Evolutionary conservation across 2,329 filamentous ascomycete genomes (phyloP), one percentile per base, ranked within the genome.

Genomic region (Aureobasidium vineae): DNA sequence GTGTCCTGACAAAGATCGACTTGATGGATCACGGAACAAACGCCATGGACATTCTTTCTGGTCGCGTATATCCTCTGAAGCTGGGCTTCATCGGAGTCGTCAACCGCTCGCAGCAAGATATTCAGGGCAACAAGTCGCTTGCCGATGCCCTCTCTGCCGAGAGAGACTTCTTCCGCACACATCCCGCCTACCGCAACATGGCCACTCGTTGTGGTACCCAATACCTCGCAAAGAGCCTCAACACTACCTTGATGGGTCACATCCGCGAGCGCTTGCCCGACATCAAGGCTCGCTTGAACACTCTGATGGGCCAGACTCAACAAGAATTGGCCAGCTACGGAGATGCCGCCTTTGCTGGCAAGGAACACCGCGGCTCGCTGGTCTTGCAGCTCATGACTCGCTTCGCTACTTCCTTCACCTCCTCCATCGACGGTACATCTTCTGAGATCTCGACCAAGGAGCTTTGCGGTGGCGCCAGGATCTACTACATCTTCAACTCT

Each of bases 1-100:
- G 95, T 74, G 94, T 99, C 66, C 84, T 99, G 68, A 98, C 95
- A 68, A 99, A 99, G 81, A 83, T 99, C 70, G 95, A 99, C 77
- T 82, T 99, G 67, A 99, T 99, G 95, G 95, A 99, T 75, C 94
- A 99, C 75, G 95, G 95, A 69, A 99, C 95, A 66, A 98, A 99
- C 75, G 95, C 95, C 19, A 84, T 99, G 72, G 95, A 99, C 75
- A 99, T 99, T 72, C 84, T 99, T n/a, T 96, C 94, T 7, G 95
- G 95, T 3, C 89, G 95, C 31, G 95, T 99, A 3, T 99, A 99
- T 77, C 95, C 95, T 10, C 78, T 99, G 72, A 99, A 98, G 79
- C 86, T 99, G 69, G 95, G 95, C 33, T 99, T 98, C 77, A 98
- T 99, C 72, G 95, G 95, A 68, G 93, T 98, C 19, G 94, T 99